Conservation (phyloP, 768 basidiomycete species). For the Tulasnella sp. region DNA sequence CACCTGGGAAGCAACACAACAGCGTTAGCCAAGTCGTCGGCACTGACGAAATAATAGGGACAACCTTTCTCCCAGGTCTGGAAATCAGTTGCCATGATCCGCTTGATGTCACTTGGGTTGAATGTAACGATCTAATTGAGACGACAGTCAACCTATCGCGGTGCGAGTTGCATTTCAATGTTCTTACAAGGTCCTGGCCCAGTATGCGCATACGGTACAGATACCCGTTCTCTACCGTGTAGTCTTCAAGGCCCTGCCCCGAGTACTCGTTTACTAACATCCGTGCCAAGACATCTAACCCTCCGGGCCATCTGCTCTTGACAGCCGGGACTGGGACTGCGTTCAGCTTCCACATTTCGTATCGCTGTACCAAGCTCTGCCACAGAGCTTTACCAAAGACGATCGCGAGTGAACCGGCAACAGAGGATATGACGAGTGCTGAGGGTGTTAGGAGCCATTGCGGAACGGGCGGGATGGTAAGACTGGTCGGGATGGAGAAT, state of each 20-base stretch:
- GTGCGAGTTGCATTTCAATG: background rate
- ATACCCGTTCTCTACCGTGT: conserved; percentile 34
- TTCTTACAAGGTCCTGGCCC: conserved; percentile 18
- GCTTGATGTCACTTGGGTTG: conserved; percentile 51
- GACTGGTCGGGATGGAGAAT: background rate
- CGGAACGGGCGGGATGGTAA: background rate
- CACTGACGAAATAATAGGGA: background rate
- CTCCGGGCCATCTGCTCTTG: conserved; percentile 39
- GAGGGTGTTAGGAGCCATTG: background rate
- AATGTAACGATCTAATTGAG: conserved; percentile 6
- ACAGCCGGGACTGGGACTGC: conserved; percentile 35
- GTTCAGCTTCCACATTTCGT: conserved; percentile 1
- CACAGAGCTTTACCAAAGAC: background rate
- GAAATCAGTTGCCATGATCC: conserved; percentile 55
- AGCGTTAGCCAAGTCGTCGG: background rate
- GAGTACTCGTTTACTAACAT: conserved; percentile 34
- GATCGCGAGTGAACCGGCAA: background rate
- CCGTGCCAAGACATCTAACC: conserved; percentile 37
- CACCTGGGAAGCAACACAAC: background rate
- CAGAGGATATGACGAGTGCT: background rate
- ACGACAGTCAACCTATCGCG: conserved; percentile 33
- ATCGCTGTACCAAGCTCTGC: background rate
- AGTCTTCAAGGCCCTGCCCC: conserved; percentile 35
- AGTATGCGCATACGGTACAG: conserved; percentile 28
- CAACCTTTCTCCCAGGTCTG: conserved; percentile 57